These are phyloP conservation scores for Leccinum fuscescens DNA, from an alignment of 1,284 basidiomycete genomes.

Conservation along the genomic window DNA sequence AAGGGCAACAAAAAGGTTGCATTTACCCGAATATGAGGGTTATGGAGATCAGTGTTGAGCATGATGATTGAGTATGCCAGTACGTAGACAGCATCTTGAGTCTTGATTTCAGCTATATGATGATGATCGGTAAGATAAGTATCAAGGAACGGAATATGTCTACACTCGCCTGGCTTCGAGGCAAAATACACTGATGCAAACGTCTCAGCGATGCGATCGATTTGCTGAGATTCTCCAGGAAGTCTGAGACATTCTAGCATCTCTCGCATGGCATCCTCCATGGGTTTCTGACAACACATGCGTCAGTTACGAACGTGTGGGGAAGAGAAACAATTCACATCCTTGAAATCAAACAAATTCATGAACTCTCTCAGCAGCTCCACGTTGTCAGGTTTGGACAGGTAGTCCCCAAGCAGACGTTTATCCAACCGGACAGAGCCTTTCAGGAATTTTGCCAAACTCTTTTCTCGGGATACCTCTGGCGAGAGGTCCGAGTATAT, in stretches of 20 bases:
- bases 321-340: slow-evolving; percentile 51
- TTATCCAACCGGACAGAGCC: slow-evolving; percentile 88
- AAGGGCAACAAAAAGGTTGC: not conserved
- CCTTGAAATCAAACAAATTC: slow-evolving; percentile 85
- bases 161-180: slow-evolving; percentile 64
- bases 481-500: slow-evolving; percentile 70
- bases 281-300: slow-evolving; percentile 67
- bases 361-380: slow-evolving; percentile 89
- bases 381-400: slow-evolving; percentile 86
- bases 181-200: slow-evolving; percentile 93
- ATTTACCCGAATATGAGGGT: slow-evolving; percentile 88
- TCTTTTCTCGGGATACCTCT: slow-evolving; percentile 55
- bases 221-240: slow-evolving; percentile 95
- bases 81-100: slow-evolving; percentile 92
- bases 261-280: slow-evolving; percentile 95
- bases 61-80: slow-evolving; percentile 96
- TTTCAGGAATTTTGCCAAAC: slow-evolving; percentile 84
- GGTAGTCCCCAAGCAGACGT: slow-evolving; percentile 90
- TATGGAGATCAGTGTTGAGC: slow-evolving; percentile 98
- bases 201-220: slow-evolving; percentile 90
- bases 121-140: slow-evolving; percentile 1
- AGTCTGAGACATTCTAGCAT: slow-evolving; percentile 92
- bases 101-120: slow-evolving; percentile 77
- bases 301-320: slow-evolving; percentile 11
- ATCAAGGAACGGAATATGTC: slow-evolving; percentile 4